Conservation (phyloP, 176 grass and related monocot genomes). For the Paspalum vaginatum region DNA sequence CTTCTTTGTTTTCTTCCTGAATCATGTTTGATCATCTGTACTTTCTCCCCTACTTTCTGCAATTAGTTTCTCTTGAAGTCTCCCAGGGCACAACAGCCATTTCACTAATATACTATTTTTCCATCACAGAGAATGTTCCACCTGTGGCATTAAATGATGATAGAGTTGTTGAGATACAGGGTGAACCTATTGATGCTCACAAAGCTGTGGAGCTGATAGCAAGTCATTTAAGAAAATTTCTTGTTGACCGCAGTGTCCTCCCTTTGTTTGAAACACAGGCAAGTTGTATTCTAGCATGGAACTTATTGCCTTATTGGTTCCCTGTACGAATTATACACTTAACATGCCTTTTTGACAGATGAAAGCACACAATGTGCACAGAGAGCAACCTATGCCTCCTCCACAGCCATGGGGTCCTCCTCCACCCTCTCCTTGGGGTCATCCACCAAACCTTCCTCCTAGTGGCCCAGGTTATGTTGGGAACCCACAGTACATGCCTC, state of each 20-base stretch:
- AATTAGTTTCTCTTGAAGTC: conserved; percentile 10
- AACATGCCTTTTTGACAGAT: conserved; percentile 52
- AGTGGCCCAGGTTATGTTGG: conserved; percentile 67
- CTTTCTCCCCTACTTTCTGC: not conserved
- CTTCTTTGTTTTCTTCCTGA: conserved; percentile 14
- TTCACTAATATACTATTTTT: conserved; percentile 39
- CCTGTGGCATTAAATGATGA: conserved; percentile 92
- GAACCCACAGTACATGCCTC: conserved; percentile 83
- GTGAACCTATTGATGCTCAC: conserved; percentile 75
- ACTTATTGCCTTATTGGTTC: conserved; percentile 30
- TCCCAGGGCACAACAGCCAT: not conserved
- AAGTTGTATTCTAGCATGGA: conserved; percentile 31
- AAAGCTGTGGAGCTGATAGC: conserved; percentile 95
- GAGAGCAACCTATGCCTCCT: conserved; percentile 77
- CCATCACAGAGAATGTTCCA: conserved; percentile 77
- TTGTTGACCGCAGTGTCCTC: conserved; percentile 93
- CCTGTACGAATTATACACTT: conserved; percentile 11
- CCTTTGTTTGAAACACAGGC: conserved; percentile 87
- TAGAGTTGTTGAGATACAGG: conserved; percentile 98
- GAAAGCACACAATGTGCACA: conserved; percentile 62
- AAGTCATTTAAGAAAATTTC: conserved; percentile 91
- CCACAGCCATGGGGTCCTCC: conserved; percentile 78
- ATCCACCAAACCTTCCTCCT: conserved; percentile 66
- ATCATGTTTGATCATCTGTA: conserved; percentile 15
- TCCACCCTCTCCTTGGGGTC: conserved; percentile 72